Percentiles rank a stretch among this genome's conserved stretches.
phyloP scores from a whole-genome alignment of 257 asterid genomes.

The Nicotiana noctiflora region DNA sequence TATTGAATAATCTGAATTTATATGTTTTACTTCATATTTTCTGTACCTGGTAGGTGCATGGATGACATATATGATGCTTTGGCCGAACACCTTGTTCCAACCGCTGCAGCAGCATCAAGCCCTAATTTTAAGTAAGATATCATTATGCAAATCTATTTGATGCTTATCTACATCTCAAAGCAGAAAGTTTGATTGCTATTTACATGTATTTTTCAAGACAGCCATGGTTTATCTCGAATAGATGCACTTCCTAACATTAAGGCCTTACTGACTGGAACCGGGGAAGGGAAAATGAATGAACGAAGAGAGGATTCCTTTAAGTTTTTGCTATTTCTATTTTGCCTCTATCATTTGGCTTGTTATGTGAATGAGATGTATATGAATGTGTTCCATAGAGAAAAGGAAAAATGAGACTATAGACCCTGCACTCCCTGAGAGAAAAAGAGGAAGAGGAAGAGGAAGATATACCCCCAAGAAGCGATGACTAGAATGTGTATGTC shows the following conservation, averaged over 20 bases:
- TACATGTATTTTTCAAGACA: neutral
- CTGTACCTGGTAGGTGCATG: conserved; percentile 53
- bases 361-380: neutral
- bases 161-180: conserved; percentile 9
- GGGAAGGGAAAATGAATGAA: neutral
- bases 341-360: neutral
- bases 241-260: neutral
- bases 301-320: neutral
- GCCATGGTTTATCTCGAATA: neutral
- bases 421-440: neutral
- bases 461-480: neutral
- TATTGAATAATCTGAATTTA: neutral
- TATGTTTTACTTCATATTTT: neutral
- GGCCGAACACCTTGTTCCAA: conserved; percentile 74
- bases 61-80: conserved; percentile 64
- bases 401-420: neutral
- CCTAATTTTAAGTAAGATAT: conserved; percentile 60
- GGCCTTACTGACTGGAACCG: neutral
- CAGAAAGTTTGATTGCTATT: conserved; percentile 4
- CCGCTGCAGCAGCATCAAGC: conserved; percentile 71
- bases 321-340: neutral
- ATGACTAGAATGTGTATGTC: neutral
- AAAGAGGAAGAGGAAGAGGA: neutral
- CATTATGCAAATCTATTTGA: neutral
- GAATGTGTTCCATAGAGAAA: neutral